These are phyloP conservation scores for Aspergillus sp. DNA, from an alignment of 2,329 filamentous ascomycete genomes.

Conservation along the genomic window DNA sequence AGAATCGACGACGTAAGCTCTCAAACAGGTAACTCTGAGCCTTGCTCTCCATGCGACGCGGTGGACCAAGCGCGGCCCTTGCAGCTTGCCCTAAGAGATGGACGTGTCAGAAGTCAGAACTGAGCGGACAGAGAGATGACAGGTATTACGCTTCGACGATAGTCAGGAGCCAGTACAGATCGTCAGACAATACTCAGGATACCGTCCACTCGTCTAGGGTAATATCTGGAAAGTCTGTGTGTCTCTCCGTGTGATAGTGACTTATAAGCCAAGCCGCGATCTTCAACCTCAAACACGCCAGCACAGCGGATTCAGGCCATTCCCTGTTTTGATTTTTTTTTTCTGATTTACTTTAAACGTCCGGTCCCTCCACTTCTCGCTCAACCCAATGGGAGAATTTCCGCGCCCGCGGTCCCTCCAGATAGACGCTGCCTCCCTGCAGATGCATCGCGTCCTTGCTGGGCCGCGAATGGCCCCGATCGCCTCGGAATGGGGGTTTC, in stretches of 20 bases:
- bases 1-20: too few relatives aligned
- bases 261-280: background rate
- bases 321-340: background rate
- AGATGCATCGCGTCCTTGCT: slow-evolving; percentile 3
- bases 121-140: too few relatives aligned
- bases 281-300: slow-evolving; percentile 37
- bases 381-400: slow-evolving; percentile 20
- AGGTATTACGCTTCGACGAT: too few relatives aligned
- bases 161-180: too few relatives aligned
- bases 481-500: slow-evolving; percentile 9
- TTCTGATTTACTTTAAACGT: slow-evolving; percentile 5
- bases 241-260: too few relatives aligned
- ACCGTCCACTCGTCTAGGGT: too few relatives aligned
- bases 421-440: slow-evolving; percentile 4
- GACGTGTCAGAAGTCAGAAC: background rate
- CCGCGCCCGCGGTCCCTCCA: background rate
- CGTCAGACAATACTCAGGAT: too few relatives aligned
- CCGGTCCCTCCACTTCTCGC: background rate
- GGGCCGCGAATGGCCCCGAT: slow-evolving; percentile 7
- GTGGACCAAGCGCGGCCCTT: too few relatives aligned
- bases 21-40: too few relatives aligned
- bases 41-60: too few relatives aligned
- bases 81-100: background rate
- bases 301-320: background rate
- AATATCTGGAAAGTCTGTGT: too few relatives aligned